Evolutionary conservation across 176 grass and related monocot genomes (phyloP), one percentile per base, ranked within the genome.

Genomic region (Thinopyrum elongatum): DNA sequence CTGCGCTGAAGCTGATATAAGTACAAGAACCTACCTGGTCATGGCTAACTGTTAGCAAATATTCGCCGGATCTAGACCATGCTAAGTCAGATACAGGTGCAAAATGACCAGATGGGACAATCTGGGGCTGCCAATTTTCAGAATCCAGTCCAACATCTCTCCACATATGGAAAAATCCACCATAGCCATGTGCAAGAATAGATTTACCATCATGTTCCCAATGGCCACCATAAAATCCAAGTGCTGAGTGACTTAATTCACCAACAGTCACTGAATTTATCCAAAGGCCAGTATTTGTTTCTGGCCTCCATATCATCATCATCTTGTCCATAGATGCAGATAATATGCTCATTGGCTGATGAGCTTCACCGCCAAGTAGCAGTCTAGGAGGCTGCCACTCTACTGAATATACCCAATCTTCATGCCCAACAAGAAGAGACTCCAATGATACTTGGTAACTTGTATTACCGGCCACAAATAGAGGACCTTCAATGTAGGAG

Each of bases 271-370:
- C 97, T 6, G 87, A 86, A 92, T 99, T 96, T 69, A 99, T 80
- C 94, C 97, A 99, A 80, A 99, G 87, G 65, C 97, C 92, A 70
- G 94, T 94, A 90, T 30, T 94, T 89, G 88, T 90, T 76, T 96
- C 94, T 55, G 97, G 97, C 47, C 87, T 88, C 97, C 97, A 96
- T 75, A 99, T 94, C 92, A 99, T 99, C 97, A 99, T 96, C 79
- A 91, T 94, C 84, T 99, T 99, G 71, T 99, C 97, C 97, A 99
- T 99, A 74, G 97, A 99, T 86, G 97, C 92, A 74, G 97, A 99
- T 42, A 99, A 72, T 80, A 93, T 94, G 84, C 92, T 91, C 92
- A 99, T 96, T 33, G 90, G 90, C 83, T 96, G 97, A 77, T 92
- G 83, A 85, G 76, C 53, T 87, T 94, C 85, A 83, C 59, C 82